Evolutionary conservation across 345 rosid species (phyloP).

Genomic region (Combretum micranthum): DNA sequence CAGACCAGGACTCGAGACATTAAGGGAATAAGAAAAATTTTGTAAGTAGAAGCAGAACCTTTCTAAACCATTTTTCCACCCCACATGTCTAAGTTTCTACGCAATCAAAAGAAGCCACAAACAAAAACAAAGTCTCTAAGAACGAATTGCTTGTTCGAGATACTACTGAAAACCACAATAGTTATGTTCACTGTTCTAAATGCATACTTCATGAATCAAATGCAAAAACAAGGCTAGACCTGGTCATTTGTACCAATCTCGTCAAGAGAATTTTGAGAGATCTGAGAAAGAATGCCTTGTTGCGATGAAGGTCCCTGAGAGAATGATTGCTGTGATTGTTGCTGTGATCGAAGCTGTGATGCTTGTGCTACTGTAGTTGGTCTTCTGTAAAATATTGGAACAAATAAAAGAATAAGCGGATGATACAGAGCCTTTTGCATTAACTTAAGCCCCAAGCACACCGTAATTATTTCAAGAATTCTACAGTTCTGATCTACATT

Average conservation of each 20-base stretch:
- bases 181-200: not conserved
- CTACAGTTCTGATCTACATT: too few relatives aligned
- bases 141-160: too few relatives aligned
- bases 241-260: conserved; percentile 50
- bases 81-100: too few relatives aligned
- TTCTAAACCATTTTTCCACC: too few relatives aligned
- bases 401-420: not conserved
- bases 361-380: conserved; percentile 39
- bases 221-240: conserved; percentile 27
- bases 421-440: too few relatives aligned
- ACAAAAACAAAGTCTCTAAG: too few relatives aligned
- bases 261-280: conserved; percentile 69
- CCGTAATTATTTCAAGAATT: too few relatives aligned
- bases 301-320: conserved; percentile 87
- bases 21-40: too few relatives aligned
- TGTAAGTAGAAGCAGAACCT: too few relatives aligned
- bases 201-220: not conserved
- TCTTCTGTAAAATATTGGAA: conserved; percentile 38
- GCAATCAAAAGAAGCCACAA: too few relatives aligned
- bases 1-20: too few relatives aligned
- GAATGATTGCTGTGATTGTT: conserved; percentile 67
- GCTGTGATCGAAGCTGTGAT: conserved; percentile 63
- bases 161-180: not conserved
- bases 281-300: conserved; percentile 69
- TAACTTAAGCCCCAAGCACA: too few relatives aligned